Evolutionary conservation across 257 asterid species (phyloP).

Genomic region (Henckelia pumila): DNA sequence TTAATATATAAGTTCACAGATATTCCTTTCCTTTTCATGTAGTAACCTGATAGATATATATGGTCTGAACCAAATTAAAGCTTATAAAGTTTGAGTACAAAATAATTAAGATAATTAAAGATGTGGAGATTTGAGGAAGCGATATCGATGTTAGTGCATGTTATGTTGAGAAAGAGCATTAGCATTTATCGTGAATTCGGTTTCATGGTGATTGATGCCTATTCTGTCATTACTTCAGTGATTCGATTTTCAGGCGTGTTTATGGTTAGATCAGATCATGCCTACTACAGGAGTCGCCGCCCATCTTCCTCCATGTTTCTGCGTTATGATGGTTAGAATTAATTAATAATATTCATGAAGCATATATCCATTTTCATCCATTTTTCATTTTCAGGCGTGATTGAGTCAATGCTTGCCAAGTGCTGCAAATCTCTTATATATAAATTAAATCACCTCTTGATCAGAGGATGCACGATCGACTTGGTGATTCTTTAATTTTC

Average conservation of each 20-base stretch:
- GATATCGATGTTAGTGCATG: conserved; percentile 30
- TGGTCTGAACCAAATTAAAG: no score
- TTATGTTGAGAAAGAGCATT: conserved; percentile 35
- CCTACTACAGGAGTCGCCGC: conserved; percentile 10
- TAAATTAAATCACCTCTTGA: no score
- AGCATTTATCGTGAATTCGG: conserved; percentile 28
- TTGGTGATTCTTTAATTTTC: no score
- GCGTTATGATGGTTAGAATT: conserved; percentile 25
- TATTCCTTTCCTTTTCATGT: no score
- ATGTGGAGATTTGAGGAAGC: conserved; percentile 25
- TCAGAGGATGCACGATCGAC: no score
- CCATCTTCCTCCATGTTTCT: conserved; percentile 31
- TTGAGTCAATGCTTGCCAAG: no score
- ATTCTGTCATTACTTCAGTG: conserved; percentile 25
- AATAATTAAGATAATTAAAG: neutral
- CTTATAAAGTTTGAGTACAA: neutral
- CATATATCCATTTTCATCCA: no score
- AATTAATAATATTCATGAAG: no score
- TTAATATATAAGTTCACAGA: conserved; percentile 1
- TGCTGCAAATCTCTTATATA: no score
- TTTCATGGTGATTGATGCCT: conserved; percentile 26
- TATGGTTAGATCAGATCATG: conserved; percentile 12
- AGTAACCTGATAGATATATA: no score
- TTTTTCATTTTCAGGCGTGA: no score
- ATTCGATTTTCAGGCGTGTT: conserved; percentile 26